Evolutionary conservation across 768 basidiomycete species (phyloP).

Genomic region (Amylocystis lapponica): DNA sequence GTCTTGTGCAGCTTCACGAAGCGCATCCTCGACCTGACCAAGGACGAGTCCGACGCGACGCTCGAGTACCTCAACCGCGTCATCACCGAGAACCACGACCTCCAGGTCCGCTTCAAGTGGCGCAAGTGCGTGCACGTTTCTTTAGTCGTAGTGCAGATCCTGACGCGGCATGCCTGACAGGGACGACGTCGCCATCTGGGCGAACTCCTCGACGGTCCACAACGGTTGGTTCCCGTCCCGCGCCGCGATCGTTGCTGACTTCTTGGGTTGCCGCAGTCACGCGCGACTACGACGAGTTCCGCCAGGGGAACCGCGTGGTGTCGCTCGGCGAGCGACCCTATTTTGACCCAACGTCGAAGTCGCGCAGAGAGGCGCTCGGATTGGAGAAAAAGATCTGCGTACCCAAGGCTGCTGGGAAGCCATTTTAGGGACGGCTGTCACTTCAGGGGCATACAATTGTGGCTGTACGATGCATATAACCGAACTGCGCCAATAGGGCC

Average conservation of each 20-base stretch:
- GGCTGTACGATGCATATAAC: too few species aligned
- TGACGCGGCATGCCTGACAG: too few species aligned
- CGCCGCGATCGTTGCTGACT: neutral
- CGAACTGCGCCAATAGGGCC: too few species aligned
- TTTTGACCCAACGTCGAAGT: slow-evolving; percentile 36
- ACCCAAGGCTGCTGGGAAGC: too few species aligned
- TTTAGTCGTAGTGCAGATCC: neutral
- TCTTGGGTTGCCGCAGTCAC: slow-evolving; percentile 4
- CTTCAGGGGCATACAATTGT: too few species aligned
- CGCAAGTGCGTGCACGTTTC: slow-evolving; percentile 8
- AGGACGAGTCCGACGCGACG: slow-evolving; percentile 47
- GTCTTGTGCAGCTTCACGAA: slow-evolving; percentile 58
- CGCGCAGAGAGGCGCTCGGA: slow-evolving; percentile 30
- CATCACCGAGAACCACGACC: slow-evolving; percentile 53
- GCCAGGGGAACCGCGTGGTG: slow-evolving; percentile 48
- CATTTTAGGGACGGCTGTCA: too few species aligned
- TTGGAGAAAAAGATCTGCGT: neutral
- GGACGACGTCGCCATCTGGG: slow-evolving; percentile 58
- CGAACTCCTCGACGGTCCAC: slow-evolving; percentile 48
- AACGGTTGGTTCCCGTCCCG: slow-evolving; percentile 26
- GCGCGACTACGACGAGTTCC: slow-evolving; percentile 28
- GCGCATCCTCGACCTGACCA: slow-evolving; percentile 46
- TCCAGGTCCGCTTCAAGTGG: slow-evolving; percentile 52
- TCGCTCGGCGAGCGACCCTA: slow-evolving; percentile 49
- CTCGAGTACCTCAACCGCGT: slow-evolving; percentile 43